Evolutionary conservation across 2,329 filamentous ascomycete species (phyloP).

Genomic region (Parascedosporium putredinis): DNA sequence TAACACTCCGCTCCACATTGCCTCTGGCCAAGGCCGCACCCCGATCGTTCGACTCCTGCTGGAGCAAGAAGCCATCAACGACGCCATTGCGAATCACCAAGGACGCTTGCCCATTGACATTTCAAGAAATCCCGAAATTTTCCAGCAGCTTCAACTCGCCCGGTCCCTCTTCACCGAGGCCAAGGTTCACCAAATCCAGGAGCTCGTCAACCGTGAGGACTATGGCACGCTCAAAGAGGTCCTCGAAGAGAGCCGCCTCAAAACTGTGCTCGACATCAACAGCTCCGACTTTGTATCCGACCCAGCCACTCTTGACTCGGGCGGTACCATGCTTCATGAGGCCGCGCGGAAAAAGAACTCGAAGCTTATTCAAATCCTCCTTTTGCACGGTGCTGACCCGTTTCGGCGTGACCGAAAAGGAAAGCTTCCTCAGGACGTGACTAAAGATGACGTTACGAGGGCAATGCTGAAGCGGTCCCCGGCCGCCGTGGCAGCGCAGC

Average conservation of each 20-base stretch:
- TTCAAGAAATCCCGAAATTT: slow-evolving; percentile 86
- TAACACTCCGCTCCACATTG: slow-evolving; percentile 86
- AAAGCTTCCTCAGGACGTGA: slow-evolving; percentile 90
- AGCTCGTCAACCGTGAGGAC: slow-evolving; percentile 59
- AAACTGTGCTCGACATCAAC: slow-evolving; percentile 85
- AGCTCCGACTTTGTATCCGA: slow-evolving; percentile 82
- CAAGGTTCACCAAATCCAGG: slow-evolving; percentile 76
- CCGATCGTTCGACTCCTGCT: slow-evolving; percentile 75
- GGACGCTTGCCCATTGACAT: slow-evolving; percentile 81
- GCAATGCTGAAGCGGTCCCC: slow-evolving; percentile 89
- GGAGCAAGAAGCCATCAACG: slow-evolving; percentile 75
- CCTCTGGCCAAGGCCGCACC: slow-evolving; percentile 69
- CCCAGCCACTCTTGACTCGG: slow-evolving; percentile 61
- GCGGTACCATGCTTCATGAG: slow-evolving; percentile 90
- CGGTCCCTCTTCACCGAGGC: slow-evolving; percentile 81
- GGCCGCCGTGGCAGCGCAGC: slow-evolving; percentile 84
- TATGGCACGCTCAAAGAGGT: slow-evolving; percentile 71
- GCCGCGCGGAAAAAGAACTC: slow-evolving; percentile 81
- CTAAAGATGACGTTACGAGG: slow-evolving; percentile 82
- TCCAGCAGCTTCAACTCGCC: slow-evolving; percentile 85
- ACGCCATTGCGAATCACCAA: slow-evolving; percentile 73
- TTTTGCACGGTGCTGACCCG: slow-evolving; percentile 91
- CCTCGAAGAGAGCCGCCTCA: slow-evolving; percentile 74
- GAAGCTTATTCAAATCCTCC: slow-evolving; percentile 76
- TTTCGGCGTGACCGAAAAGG: slow-evolving; percentile 92